phyloP scores from a whole-genome alignment of 176 grass and related monocot genomes.

The Zea luxurians region DNA sequence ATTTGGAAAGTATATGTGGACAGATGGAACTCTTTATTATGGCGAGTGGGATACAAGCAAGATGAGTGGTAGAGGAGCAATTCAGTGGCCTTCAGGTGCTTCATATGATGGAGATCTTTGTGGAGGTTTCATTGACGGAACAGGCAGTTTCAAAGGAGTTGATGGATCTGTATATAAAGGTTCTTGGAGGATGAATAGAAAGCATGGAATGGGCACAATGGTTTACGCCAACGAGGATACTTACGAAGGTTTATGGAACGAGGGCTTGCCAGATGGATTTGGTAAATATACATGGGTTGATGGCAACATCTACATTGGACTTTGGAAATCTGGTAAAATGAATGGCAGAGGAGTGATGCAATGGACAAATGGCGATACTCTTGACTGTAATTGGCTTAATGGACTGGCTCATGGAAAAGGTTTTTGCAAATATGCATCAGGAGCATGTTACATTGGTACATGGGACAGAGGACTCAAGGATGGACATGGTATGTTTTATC shows the following conservation, averaged over 20 bases:
- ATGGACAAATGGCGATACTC: slow-evolving; percentile 78
- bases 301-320: slow-evolving; percentile 75
- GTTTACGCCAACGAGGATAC: slow-evolving; percentile 67
- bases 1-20: slow-evolving; percentile 82
- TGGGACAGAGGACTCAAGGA: slow-evolving; percentile 96
- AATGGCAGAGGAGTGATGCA: slow-evolving; percentile 79
- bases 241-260: slow-evolving; percentile 89
- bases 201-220: slow-evolving; percentile 85
- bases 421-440: slow-evolving; percentile 70
- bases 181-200: slow-evolving; percentile 87
- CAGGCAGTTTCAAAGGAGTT: slow-evolving; percentile 63
- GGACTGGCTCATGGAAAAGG: slow-evolving; percentile 81
- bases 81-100: slow-evolving; percentile 74
- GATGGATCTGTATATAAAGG: slow-evolving; percentile 79
- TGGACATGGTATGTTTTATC: slow-evolving; percentile 82
- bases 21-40: slow-evolving; percentile 68
- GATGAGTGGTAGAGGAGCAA: slow-evolving; percentile 70
- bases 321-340: slow-evolving; percentile 91
- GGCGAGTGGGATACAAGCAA: slow-evolving; percentile 86
- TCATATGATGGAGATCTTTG: slow-evolving; percentile 80
- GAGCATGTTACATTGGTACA: slow-evolving; percentile 76
- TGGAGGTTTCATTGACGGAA: slow-evolving; percentile 87
- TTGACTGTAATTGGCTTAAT: slow-evolving; percentile 79
- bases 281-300: slow-evolving; percentile 79
- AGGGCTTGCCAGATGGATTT: slow-evolving; percentile 82